These are phyloP conservation scores for Penicillium concentricum DNA, from an alignment of 2,329 filamentous ascomycete genomes.

Conservation along the genomic window DNA sequence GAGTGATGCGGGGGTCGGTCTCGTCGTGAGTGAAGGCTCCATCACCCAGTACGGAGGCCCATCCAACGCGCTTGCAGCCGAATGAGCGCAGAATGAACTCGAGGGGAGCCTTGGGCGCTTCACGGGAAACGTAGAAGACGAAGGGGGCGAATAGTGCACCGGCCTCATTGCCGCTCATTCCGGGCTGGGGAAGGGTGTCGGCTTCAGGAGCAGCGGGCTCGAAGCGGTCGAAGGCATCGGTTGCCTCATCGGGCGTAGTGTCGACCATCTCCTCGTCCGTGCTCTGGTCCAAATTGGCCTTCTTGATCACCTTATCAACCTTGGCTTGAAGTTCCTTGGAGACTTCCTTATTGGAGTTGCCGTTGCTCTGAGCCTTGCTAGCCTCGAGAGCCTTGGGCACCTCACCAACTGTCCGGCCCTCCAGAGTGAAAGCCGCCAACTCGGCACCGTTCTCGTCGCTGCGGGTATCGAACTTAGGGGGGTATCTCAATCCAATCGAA, in stretches of 20 bases:
- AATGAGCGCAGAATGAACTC: constrained; percentile 94
- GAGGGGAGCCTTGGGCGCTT: constrained; percentile 83
- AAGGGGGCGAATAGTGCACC: constrained; percentile 80
- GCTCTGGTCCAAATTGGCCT: constrained; percentile 41
- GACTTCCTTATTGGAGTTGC: constrained; percentile 54
- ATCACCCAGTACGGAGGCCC: constrained; percentile 86
- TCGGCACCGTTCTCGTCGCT: constrained; percentile 90
- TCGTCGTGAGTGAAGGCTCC: constrained; percentile 92
- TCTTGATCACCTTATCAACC: constrained; percentile 57
- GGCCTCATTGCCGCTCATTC: constrained; percentile 63
- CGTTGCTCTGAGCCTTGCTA: constrained; percentile 53
- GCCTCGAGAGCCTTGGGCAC: constrained; percentile 53
- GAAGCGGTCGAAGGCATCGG: constrained; percentile 82
- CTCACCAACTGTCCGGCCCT: constrained; percentile 63
- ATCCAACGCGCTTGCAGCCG: constrained; percentile 92
- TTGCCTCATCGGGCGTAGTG: constrained; percentile 48
- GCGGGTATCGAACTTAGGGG: constrained; percentile 83
- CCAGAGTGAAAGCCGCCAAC: constrained; percentile 84
- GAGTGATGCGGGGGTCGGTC: constrained; percentile 82
- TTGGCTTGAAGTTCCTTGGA: constrained; percentile 69
- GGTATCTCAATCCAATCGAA: constrained; percentile 86
- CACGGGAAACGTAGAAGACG: constrained; percentile 89
- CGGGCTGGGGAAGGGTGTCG: constrained; percentile 80
- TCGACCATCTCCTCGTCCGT: constrained; percentile 46
- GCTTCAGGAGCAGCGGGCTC: constrained; percentile 79